Base-by-base conservation (phyloP, 140 eudicot species). In the Anethum foeniculum region DNA sequence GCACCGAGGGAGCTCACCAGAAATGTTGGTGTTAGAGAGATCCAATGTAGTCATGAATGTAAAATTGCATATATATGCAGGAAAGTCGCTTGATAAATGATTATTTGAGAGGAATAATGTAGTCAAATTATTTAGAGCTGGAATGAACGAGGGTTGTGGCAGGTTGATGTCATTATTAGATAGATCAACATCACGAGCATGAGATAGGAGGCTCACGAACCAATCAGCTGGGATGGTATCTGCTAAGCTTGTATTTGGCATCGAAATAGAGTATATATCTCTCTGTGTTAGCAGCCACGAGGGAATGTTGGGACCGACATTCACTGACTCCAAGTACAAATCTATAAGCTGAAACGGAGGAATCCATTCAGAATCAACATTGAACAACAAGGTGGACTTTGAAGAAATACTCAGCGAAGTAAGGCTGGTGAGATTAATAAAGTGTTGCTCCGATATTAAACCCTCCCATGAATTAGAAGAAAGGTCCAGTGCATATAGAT, bases 191-290 rank as follows among this genome's bases (percentile, higher is more conserved):
- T n/a, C 71, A 21, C 8, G 1, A 52, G 62, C 62, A 52, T 21
- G 62, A 19, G 62, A 64, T 13, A 25, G 71, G 38, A n/a, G 32
- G 18, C 32, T 64, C 34, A 2, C 36, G 25, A 64, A 64, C 71
- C 71, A 64, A 64, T 64, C 71, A 64, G 62, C 62, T 52, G 71
- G 71, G 71, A 64, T 64, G 15, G 10, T 28, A 64, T 27, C 71
- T 28, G 71, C 7, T 8, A 64, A 7, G 38, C 71, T 64, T 21
- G 36, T 28, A 13, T 64, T 64, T 1, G 16, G 32, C 71, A 64
- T 64, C 32, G 2, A 12, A 9, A 64, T 7, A 3, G 5, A 13
- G 11, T 11, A 11, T 5, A 64, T 8, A 12, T 64, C 6, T 25
- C 12, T 64, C 71, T 64, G 71, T 28, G 71, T 25, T 64, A n/a